These are phyloP conservation scores for Fusarium sp. DNA, from an alignment of 2,329 filamentous ascomycete genomes.

Conservation along the genomic window DNA sequence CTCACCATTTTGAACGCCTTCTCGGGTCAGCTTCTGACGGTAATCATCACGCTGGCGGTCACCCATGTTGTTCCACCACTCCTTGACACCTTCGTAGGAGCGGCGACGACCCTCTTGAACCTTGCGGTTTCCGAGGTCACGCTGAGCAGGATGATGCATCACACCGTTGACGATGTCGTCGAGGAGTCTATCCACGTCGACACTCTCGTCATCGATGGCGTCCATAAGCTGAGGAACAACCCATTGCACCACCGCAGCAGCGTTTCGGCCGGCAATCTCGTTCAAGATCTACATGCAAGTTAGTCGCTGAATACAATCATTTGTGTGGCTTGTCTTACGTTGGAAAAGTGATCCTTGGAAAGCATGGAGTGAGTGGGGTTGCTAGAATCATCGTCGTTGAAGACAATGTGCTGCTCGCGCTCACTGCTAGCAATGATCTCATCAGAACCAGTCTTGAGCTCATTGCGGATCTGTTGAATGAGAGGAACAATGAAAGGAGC, in stretches of 20 bases:
- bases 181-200: conserved; percentile 75
- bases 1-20: conserved; percentile 77
- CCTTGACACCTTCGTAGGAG: conserved; percentile 82
- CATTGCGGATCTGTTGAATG: conserved; percentile 85
- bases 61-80: conserved; percentile 81
- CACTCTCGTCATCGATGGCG: conserved; percentile 81
- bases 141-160: conserved; percentile 87
- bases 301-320: background rate
- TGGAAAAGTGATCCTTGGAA: conserved; percentile 94
- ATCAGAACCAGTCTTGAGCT: conserved; percentile 84
- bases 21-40: conserved; percentile 77
- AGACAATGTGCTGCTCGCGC: conserved; percentile 87
- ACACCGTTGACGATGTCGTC: conserved; percentile 83
- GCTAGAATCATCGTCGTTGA: conserved; percentile 77
- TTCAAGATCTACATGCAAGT: conserved; percentile 70
- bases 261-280: conserved; percentile 84
- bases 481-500: conserved; percentile 89
- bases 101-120: conserved; percentile 74
- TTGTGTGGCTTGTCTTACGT: conserved; percentile 57
- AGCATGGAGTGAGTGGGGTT: conserved; percentile 96
- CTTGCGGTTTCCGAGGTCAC: conserved; percentile 74
- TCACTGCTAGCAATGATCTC: conserved; percentile 88
- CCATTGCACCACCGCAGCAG: conserved; percentile 82
- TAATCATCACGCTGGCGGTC: conserved; percentile 72
- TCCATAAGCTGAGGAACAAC: conserved; percentile 89